Conservation (phyloP, 129 eudicot species). For the Centrapalus pauciflorus region DNA sequence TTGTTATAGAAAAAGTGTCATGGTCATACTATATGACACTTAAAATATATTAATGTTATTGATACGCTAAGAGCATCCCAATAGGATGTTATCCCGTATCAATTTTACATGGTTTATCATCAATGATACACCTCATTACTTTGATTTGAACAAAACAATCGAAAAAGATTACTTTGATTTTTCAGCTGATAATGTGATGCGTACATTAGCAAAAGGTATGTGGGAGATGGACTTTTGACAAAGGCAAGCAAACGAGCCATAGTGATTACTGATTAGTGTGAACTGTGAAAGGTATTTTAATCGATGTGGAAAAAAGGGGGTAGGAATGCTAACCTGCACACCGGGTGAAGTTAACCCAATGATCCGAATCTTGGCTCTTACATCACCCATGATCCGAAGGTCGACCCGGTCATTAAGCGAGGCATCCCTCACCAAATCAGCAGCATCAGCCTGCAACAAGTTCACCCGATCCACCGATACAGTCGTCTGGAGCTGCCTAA, state of each 20-base stretch:
- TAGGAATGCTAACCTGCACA: constrained; percentile 61
- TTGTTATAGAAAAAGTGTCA: too few relatives aligned
- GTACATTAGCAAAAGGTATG: constrained; percentile 21
- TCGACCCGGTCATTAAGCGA: constrained; percentile 78
- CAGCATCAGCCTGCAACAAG: constrained; percentile 74
- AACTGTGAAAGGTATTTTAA: background rate
- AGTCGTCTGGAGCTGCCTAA: constrained; percentile 49
- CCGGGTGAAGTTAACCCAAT: constrained; percentile 85
- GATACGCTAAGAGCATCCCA: too few relatives aligned
- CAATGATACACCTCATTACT: too few relatives aligned
- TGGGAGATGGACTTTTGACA: constrained; percentile 11
- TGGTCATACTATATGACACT: too few relatives aligned
- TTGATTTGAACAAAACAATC: too few relatives aligned
- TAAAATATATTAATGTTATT: too few relatives aligned
- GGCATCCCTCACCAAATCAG: constrained; percentile 73
- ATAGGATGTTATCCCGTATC: too few relatives aligned
- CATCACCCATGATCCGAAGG: constrained; percentile 82
- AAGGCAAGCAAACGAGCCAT: background rate
- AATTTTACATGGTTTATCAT: too few relatives aligned
- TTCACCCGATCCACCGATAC: constrained; percentile 75
- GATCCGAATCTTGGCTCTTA: constrained; percentile 88
- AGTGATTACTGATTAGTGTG: background rate
- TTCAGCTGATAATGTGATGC: too few relatives aligned
- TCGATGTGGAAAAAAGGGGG: background rate
- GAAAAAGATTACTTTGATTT: too few relatives aligned